Evolutionary conservation across 768 basidiomycete species (phyloP), one percentile per base, ranked within the genome.

Genomic region (Boletus rex-veris): DNA sequence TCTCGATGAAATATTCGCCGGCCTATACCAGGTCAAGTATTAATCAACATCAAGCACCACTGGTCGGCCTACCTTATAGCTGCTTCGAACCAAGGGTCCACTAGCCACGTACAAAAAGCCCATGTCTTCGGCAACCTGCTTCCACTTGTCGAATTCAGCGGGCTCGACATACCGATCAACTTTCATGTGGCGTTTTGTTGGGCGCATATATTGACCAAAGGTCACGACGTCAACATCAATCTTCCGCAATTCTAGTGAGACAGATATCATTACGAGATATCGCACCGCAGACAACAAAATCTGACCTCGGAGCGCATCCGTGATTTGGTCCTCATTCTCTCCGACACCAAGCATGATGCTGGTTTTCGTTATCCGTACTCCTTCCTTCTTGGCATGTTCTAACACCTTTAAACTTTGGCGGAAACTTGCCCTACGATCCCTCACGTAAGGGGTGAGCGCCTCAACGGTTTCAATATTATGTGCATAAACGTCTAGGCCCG

Each of bases 191-290:
- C 86, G 82, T 72, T 98, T 98, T 9, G 97, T 98, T 7, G 97
- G 97, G 45, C 97, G 88, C 97, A 99, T 98, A 72, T 99, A 99
- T 74, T 99, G 97, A 3, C 97, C 97, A 68, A 99, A 98, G 2
- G 97, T 99, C 28, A 99, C 93, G 7, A 99, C 96, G 65, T 98
- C 96, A 42, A 98, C 95, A 60, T 92, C 81, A 43, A 84, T 76
- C 59, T 85, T 86, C 41, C 96, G 87, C 7, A 98, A 80, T 58
- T 96, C 97, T 98, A 67, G 43, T 36, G 53, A 41, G 9, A n/a
- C 2, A 8, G 30, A 46, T 44, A 19, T 59, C 31, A 50, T 39
- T 30, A 41, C 5, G 33, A 41, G 15, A 24, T 5, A 40, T 45
- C 21, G 0, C 16, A 2, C 26, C 19, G 21, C 35, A 14, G 38